Evolutionary conservation across 177 flowering plant species (phyloP), one percentile per base, ranked within the genome.

Genomic region (Vitis hybrid): DNA sequence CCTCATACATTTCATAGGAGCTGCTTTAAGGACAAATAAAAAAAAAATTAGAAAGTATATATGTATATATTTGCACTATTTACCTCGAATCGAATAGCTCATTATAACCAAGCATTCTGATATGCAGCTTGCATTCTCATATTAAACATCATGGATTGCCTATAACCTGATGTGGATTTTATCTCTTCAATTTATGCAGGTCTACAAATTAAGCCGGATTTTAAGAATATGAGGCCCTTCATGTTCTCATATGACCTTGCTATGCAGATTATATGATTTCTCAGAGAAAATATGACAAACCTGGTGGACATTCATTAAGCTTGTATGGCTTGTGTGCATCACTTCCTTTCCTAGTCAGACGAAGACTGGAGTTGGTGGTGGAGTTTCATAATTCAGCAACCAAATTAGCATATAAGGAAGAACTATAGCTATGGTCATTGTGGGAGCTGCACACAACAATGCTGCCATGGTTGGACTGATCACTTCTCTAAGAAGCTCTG

Each of bases 161-260:
- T 40, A 40, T 40, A 40, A 40, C 46, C 46, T 40, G 46, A 40
- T 40, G 30, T 40, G 18, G n/a, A 12, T 24, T 13, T 58, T 32
- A 30, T 24, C 52, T 52, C 15, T 60, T 72, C 11, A 16, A n/a
- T 52, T 49, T 18, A n/a, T 76, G 67, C 85, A 90, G 94, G 88
- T 90, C 57, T 90, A 90, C 79, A 90, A 85, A 69, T 68, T 90
- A 73, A 82, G 81, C 56, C 84, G 92, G 57, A 90, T 90, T 19
- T 74, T 84, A 67, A 84, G 92, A 77, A 76, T 81, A 60, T 88
- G 76, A 88, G 7, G 46, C 46, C 35, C 32, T 13, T 16, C 2
- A 6, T 12, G 2, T 32, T 18, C 49, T 7, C 40, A 18, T 12
- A 21, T 11, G 19, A 4, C 11, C 50, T 55, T 30, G 4, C 64